phyloP scores from a whole-genome alignment of 176 grass and related monocot genomes.

The Hordeum marinum region DNA sequence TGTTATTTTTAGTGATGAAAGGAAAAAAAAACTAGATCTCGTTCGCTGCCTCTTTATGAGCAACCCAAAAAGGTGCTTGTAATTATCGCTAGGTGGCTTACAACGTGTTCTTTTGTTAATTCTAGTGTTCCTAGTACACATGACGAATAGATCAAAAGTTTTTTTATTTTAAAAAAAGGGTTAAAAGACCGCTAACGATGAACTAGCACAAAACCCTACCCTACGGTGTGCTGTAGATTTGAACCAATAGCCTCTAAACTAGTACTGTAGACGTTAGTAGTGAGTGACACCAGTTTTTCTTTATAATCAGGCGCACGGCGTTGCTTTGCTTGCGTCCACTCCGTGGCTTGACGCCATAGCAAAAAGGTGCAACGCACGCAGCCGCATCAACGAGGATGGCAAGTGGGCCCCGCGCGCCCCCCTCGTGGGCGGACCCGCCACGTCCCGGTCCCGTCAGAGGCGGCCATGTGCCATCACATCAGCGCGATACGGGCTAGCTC shows the following conservation, averaged over 20 bases:
- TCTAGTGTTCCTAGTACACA: no score
- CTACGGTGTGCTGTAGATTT: neutral
- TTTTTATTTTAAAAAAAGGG: no score
- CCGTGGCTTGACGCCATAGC: neutral
- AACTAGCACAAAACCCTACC: no score
- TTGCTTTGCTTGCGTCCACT: neutral
- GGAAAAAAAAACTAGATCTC: neutral
- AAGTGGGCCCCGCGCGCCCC: neutral
- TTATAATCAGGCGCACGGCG: neutral
- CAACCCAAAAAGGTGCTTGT: no score
- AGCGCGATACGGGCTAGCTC: neutral
- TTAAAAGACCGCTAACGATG: no score
- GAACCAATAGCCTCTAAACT: neutral
- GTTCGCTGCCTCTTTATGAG: no score
- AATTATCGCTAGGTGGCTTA: no score
- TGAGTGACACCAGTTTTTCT: neutral
- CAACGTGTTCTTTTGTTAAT: no score
- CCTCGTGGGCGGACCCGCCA: neutral
- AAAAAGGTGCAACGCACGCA: neutral
- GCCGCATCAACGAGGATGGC: neutral
- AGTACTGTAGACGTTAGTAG: neutral
- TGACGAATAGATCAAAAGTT: no score
- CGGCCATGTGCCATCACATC: neutral
- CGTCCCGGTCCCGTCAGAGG: neutral
- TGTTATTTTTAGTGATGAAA: neutral